These are phyloP conservation scores for Acanthamoeba royreba DNA, from an alignment of 208 protist species.

Conservation along the genomic window DNA sequence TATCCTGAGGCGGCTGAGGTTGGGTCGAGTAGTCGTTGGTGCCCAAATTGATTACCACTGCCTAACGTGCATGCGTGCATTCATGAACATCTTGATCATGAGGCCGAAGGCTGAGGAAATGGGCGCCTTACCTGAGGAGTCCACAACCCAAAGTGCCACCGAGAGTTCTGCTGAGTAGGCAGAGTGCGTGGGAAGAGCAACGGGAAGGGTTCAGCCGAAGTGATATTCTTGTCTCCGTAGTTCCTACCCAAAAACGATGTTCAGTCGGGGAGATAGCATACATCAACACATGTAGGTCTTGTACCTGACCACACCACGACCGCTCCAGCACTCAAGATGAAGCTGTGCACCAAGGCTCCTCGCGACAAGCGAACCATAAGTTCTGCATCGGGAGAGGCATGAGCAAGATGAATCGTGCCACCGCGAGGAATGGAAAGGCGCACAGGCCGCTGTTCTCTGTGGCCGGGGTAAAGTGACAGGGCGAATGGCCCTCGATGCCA, in stretches of 20 bases:
- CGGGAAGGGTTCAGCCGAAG: not conserved
- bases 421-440: not conserved
- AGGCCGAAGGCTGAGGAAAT: too few relatives aligned
- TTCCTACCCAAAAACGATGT: not conserved
- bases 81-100: too few relatives aligned
- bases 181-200: not conserved
- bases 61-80: not conserved
- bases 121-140: too few relatives aligned
- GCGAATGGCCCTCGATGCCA: not conserved
- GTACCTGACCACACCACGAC: not conserved
- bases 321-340: not conserved
- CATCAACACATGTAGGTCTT: too few relatives aligned
- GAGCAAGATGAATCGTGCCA: not conserved
- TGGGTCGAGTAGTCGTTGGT: slow-evolving; percentile 37
- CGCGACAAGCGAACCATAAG: slow-evolving; percentile 15
- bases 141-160: not conserved
- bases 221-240: not conserved
- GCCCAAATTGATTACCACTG: slow-evolving; percentile 35
- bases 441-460: slow-evolving; percentile 38
- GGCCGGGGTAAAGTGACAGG: not conserved
- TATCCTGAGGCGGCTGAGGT: not conserved
- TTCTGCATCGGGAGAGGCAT: not conserved
- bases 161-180: not conserved
- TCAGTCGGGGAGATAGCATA: too few relatives aligned
- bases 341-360: not conserved